A percentile compares a stretch with the other conserved stretches of the same genome.
Evolutionary conservation across 2,329 filamentous ascomycete species (phyloP).

Genomic region (Exophiala sideris): DNA sequence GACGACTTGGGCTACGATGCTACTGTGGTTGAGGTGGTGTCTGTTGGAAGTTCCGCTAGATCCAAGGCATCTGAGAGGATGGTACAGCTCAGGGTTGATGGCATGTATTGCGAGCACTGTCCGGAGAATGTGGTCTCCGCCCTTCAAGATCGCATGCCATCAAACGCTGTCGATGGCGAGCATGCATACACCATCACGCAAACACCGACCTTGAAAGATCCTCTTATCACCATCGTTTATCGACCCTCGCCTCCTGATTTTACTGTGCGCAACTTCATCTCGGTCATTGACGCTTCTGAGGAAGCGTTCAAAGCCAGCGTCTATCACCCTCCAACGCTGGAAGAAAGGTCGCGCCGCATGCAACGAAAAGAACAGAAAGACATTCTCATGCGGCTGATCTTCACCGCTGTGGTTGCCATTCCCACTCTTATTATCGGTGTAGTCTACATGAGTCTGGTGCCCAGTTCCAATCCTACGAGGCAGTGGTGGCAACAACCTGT

Average conservation of each 20-base stretch:
- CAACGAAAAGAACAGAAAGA: slow-evolving; percentile 66
- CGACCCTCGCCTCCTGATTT: slow-evolving; percentile 63
- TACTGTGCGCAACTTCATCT: slow-evolving; percentile 72
- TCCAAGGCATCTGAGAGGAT: slow-evolving; percentile 42
- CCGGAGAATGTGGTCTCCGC: slow-evolving; percentile 46
- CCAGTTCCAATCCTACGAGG: slow-evolving; percentile 55
- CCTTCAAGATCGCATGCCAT: slow-evolving; percentile 22
- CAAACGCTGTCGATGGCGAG: slow-evolving; percentile 30
- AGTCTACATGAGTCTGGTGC: slow-evolving; percentile 81
- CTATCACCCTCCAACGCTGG: slow-evolving; percentile 76
- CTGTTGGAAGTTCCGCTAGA: slow-evolving; percentile 29
- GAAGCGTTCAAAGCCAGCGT: slow-evolving; percentile 64
- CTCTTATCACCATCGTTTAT: slow-evolving; percentile 70
- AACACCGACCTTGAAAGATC: slow-evolving; percentile 57
- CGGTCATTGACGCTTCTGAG: slow-evolving; percentile 64
- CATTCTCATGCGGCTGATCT: slow-evolving; percentile 65
- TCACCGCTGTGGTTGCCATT: slow-evolving; percentile 68
- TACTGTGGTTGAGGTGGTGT: slow-evolving; percentile 51
- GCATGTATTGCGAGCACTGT: slow-evolving; percentile 73
- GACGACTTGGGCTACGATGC: slow-evolving; percentile 66
- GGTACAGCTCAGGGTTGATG: slow-evolving; percentile 64
- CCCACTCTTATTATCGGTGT: slow-evolving; percentile 86
- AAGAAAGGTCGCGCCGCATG: slow-evolving; percentile 74
- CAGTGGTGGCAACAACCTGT: slow-evolving; percentile 68
- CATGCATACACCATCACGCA: slow-evolving; percentile 49